Evolutionary conservation across 2,329 filamentous ascomycete species (phyloP).

Genomic region (Cytospora leucostoma): DNA sequence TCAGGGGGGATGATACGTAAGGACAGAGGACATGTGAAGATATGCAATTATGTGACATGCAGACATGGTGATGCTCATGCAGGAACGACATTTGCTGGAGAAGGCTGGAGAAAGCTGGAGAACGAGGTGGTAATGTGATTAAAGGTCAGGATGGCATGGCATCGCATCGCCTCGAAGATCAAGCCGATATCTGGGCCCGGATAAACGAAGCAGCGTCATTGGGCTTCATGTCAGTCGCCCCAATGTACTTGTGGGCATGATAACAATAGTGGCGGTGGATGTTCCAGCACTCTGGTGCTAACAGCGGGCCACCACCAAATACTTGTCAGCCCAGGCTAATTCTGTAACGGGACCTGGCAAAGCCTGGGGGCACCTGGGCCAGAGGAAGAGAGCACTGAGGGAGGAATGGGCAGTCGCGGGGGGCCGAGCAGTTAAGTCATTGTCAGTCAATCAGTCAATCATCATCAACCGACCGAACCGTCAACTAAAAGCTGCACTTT

Average conservation of each 20-base stretch:
- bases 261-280: neutral
- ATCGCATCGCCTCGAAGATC: constrained; percentile 11
- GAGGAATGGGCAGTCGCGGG: neutral
- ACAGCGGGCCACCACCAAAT: neutral
- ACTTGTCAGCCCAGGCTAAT: neutral
- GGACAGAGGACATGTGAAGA: neutral
- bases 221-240: neutral
- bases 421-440: no score
- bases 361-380: no score
- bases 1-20: constrained; percentile 15
- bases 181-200: neutral
- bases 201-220: constrained; percentile 2
- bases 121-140: neutral
- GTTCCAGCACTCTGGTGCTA: no score
- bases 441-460: neutral
- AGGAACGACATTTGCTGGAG: neutral
- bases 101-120: neutral
- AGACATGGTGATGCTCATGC: neutral
- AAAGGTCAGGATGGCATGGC: neutral
- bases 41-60: no score
- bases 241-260: neutral
- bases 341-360: neutral
- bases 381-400: neutral
- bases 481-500: neutral
- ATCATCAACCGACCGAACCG: neutral